Evolutionary conservation across 805 yeast species (phyloP), one percentile per base, ranked within the genome.

Genomic region (Metschnikowia dekortorum): DNA sequence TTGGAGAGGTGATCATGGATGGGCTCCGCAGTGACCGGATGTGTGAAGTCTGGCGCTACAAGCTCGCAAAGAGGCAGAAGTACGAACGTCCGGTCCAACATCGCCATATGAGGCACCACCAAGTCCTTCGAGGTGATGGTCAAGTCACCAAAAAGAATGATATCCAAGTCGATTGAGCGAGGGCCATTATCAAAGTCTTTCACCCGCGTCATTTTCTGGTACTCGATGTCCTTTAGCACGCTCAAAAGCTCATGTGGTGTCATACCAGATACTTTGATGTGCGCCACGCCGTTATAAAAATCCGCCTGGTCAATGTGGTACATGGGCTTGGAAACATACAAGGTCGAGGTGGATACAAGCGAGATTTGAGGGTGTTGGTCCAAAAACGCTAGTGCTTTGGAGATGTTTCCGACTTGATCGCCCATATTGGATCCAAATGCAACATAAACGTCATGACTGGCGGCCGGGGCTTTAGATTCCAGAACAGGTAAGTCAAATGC

Each of bases 401-500:
- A 52, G 40, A 94, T 85, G 61, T 89, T 86, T 2, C 62, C 64
- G 8, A 88, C 61, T 44, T 84, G 85, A 55, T 87, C 75, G 0
- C 97, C 98, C 37, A 79, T 69, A 60, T 94, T 94, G 8, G 96
- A 82, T 0, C 99, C 99, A 70, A 94, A 87, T 0, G 97, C 96
- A 36, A 94, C 63, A 63, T 74, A 90, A 0, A 81, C 95, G 2
- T 70, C 71, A 61, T 84, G 89, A 16, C 31, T n/a, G 4, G n/a
- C 32, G 10, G 32, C n/a, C 3, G 13, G 30, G n/a, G 38, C n/a
- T 32, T 8, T 14, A 5, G 39, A 18, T 16, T 53, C 38, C 28
- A 56, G 58, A 22, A 53, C 58, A 0, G 79, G 76, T 32, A 71
- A 60, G 48, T 73, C 66, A 51, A 71, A 70, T 28, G n/a, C 36